Evolutionary conservation across 108 stramenopile species (phyloP).

Genomic region (Pseudonitzschia delicatissima): DNA sequence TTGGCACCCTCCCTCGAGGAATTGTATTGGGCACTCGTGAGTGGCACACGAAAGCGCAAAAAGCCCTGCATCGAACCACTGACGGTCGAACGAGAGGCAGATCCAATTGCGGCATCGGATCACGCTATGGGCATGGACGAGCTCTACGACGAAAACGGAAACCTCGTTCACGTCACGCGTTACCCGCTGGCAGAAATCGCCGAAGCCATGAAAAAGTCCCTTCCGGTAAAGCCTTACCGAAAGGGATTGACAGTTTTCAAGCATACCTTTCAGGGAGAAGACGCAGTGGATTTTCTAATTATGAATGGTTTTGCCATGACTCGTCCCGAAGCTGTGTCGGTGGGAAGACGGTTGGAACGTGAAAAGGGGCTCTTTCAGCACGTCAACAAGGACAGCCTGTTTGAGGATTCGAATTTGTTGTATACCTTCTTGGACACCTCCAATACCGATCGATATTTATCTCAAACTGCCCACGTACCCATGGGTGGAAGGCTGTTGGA

Average conservation of each 20-base stretch:
- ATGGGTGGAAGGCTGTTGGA: constrained; percentile 19
- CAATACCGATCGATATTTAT: constrained; percentile 21
- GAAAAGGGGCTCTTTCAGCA: constrained; percentile 50
- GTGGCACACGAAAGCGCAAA: constrained; percentile 15
- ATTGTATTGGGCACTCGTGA: constrained; percentile 27
- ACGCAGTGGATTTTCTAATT: constrained; percentile 59
- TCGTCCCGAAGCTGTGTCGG: constrained; percentile 51
- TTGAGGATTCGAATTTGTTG: constrained; percentile 51
- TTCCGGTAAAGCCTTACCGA: constrained; percentile 27
- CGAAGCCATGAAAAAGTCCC: constrained; percentile 19
- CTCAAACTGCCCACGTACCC: constrained; percentile 16
- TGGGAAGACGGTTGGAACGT: constrained; percentile 52
- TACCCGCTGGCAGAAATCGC: constrained; percentile 30
- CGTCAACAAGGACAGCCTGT: constrained; percentile 27
- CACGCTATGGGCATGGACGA: constrained; percentile 4
- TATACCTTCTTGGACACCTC: constrained; percentile 49
- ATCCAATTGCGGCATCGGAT: not conserved
- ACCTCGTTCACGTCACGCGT: not conserved
- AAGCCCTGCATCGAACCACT: constrained; percentile 27
- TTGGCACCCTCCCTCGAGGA: constrained; percentile 43
- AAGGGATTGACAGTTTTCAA: constrained; percentile 39
- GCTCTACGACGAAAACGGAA: constrained; percentile 9
- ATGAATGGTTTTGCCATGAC: constrained; percentile 41
- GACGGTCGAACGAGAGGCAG: constrained; percentile 22
- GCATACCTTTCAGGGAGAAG: constrained; percentile 45